phyloP scores from a whole-genome alignment of 2,329 filamentous ascomycete species.

The Hypoxylon sp. region DNA sequence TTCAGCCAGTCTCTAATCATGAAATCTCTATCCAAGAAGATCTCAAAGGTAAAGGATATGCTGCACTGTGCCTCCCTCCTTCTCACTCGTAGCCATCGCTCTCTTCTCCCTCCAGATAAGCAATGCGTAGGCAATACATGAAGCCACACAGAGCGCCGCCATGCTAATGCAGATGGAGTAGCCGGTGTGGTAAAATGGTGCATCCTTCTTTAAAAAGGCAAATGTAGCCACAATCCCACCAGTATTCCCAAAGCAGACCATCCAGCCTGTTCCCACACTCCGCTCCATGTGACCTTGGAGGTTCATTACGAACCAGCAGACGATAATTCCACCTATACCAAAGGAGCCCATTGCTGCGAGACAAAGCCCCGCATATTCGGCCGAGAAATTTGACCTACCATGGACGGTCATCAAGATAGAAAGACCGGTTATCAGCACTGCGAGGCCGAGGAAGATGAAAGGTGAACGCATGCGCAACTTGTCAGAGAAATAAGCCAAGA shows the following conservation, averaged over 20 bases:
- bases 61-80: not conserved
- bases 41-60: slow-evolving; percentile 4
- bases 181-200: slow-evolving; percentile 50
- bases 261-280: slow-evolving; percentile 52
- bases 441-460: slow-evolving; percentile 14
- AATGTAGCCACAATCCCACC: slow-evolving; percentile 55
- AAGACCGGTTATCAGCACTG: slow-evolving; percentile 33
- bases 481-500: slow-evolving; percentile 35
- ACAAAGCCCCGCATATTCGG: slow-evolving; percentile 58
- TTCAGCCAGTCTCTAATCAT: not conserved
- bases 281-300: slow-evolving; percentile 54
- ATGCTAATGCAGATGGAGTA: slow-evolving; percentile 44
- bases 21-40: not conserved
- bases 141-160: not conserved
- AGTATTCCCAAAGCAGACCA: slow-evolving; percentile 54
- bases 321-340: slow-evolving; percentile 45
- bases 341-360: slow-evolving; percentile 58
- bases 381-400: slow-evolving; percentile 47
- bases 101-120: slow-evolving; percentile 10
- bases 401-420: slow-evolving; percentile 32
- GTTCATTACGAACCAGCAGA: slow-evolving; percentile 61
- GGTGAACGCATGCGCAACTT: slow-evolving; percentile 18
- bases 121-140: not conserved
- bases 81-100: not conserved
- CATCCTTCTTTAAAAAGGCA: slow-evolving; percentile 48